Conservation (phyloP, 2,329 filamentous ascomycete species). For the Helicocarpus griseus region DNA sequence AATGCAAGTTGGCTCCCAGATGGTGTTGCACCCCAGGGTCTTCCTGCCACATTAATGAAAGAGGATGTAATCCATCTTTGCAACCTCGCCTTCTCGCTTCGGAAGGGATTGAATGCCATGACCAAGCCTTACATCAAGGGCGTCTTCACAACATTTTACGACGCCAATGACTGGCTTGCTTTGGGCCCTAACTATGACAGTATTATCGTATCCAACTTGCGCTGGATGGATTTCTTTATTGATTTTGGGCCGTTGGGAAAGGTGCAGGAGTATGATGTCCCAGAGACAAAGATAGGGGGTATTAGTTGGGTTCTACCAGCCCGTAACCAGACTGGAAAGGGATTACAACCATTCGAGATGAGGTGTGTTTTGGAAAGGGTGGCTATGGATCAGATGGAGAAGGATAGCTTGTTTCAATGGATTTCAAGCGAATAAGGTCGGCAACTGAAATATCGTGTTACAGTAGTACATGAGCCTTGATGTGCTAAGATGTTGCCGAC, state of each 20-base stretch:
- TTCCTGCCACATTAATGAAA: background rate
- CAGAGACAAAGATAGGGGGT: slow-evolving; percentile 6
- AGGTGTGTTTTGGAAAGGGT: slow-evolving; percentile 3
- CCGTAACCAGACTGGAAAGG: background rate
- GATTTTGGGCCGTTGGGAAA: slow-evolving; percentile 6
- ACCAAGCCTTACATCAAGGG: slow-evolving; percentile 5
- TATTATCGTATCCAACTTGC: slow-evolving; percentile 7
- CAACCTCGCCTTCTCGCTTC: slow-evolving; percentile 4
- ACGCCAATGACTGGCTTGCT: no score
- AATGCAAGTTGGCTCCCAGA: background rate
- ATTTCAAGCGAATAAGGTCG: no score
- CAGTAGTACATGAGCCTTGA: no score
- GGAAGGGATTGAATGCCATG: background rate
- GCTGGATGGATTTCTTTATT: slow-evolving; percentile 8
- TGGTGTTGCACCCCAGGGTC: background rate
- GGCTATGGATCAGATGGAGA: slow-evolving; percentile 6
- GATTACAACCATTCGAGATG: slow-evolving; percentile 6
- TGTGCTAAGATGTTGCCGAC: no score
- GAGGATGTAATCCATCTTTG: background rate
- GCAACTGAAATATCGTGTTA: no score
- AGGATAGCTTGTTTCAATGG: slow-evolving; percentile 5
- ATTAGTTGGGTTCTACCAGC: slow-evolving; percentile 6
- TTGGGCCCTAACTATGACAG: background rate
- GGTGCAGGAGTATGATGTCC: slow-evolving; percentile 4
- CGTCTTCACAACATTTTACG: background rate